Conservation (phyloP, 1,139 yeast species). For the Cylindricascospora bacillispora region DNA sequence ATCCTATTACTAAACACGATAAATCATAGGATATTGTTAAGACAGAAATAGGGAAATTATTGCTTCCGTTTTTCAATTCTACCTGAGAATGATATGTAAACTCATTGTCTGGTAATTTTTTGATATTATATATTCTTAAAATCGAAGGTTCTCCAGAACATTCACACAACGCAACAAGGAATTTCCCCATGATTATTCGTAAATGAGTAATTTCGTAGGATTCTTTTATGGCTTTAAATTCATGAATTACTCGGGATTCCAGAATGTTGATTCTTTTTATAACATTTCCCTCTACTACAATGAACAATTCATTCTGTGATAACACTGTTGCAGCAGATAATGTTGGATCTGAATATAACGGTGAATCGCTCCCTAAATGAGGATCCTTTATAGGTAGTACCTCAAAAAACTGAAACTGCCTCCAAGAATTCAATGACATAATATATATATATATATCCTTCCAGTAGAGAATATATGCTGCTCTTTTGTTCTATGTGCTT, state of each 20-base stretch:
- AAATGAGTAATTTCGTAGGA: slow-evolving; percentile 54
- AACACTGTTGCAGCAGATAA: slow-evolving; percentile 50
- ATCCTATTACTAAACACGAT: slow-evolving; percentile 67
- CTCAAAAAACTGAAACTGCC: slow-evolving; percentile 83
- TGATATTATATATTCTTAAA: slow-evolving; percentile 63
- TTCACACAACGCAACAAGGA: slow-evolving; percentile 63
- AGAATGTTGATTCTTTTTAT: slow-evolving; percentile 44
- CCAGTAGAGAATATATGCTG: background rate
- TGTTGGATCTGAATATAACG: slow-evolving; percentile 67
- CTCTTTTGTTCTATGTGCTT: background rate
- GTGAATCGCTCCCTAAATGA: slow-evolving; percentile 42
- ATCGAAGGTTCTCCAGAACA: slow-evolving; percentile 55
- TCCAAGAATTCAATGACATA: slow-evolving; percentile 49
- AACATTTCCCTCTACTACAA: slow-evolving; percentile 44
- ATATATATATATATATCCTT: background rate
- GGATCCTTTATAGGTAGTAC: slow-evolving; percentile 80
- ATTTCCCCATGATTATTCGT: slow-evolving; percentile 34
- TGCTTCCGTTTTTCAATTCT: slow-evolving; percentile 38
- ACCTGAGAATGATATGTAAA: slow-evolving; percentile 32
- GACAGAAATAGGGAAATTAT: slow-evolving; percentile 63
- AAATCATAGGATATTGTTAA: slow-evolving; percentile 44
- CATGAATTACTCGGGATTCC: slow-evolving; percentile 33
- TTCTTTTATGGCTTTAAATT: slow-evolving; percentile 52
- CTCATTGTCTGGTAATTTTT: slow-evolving; percentile 32
- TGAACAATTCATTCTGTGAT: slow-evolving; percentile 35